Evolutionary conservation across 306 rosid species (phyloP).

Genomic region (Macrotyloma uniflorum): DNA sequence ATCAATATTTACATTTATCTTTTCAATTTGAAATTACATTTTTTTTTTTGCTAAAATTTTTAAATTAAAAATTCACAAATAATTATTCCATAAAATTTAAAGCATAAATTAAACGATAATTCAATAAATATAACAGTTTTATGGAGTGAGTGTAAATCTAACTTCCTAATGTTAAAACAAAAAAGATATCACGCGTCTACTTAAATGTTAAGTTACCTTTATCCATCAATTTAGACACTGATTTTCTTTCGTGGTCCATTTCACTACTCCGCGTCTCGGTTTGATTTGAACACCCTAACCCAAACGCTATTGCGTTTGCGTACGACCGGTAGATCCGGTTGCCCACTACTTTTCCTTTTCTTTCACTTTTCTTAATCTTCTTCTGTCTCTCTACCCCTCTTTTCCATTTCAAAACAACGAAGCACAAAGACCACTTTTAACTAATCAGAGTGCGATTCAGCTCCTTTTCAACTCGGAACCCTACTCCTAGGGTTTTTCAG

Average conservation of each 20-base stretch:
- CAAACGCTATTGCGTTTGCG: constrained; percentile 9
- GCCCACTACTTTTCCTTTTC: not conserved
- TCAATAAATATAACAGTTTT: not conserved
- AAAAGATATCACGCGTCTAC: not conserved
- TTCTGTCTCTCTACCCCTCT: not conserved
- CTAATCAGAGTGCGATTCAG: constrained; percentile 37
- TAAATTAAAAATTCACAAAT: too few species aligned
- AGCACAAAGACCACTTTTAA: constrained; percentile 6
- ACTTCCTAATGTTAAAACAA: too few species aligned
- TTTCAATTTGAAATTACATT: too few species aligned
- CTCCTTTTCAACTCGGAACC: constrained; percentile 38
- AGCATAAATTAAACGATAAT: too few species aligned
- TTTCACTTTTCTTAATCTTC: not conserved
- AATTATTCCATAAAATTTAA: too few species aligned
- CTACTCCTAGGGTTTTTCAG: constrained; percentile 44
- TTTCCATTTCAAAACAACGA: constrained; percentile 8
- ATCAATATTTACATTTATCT: too few species aligned
- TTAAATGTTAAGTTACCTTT: not conserved
- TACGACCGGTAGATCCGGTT: constrained; percentile 49
- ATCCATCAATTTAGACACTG: not conserved
- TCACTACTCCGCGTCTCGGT: constrained; percentile 36
- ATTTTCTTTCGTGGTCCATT: not conserved
- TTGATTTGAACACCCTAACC: not conserved
- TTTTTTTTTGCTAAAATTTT: too few species aligned
- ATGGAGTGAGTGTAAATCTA: not conserved